phyloP scores from a whole-genome alignment of 345 rosid genomes.

The Rhodomyrtus tomentosa region DNA sequence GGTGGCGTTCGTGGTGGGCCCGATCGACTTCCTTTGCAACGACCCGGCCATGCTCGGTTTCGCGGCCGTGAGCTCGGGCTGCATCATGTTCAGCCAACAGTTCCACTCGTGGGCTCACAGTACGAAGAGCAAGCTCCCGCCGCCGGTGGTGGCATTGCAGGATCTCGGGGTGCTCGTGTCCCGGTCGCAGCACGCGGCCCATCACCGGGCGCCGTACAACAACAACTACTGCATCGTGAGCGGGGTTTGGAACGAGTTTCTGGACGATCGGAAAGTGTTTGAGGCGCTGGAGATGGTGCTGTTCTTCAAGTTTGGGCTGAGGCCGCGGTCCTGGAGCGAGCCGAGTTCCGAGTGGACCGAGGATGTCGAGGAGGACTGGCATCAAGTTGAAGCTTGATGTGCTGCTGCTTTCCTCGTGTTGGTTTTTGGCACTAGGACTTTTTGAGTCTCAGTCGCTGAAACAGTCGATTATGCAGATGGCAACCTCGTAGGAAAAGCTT shows the following conservation, averaged over 20 bases:
- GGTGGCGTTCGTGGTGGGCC: slow-evolving; percentile 45
- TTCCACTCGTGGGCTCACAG: slow-evolving; percentile 96
- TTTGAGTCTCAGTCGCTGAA: not conserved
- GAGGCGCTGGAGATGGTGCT: slow-evolving; percentile 70
- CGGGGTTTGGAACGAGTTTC: slow-evolving; percentile 62
- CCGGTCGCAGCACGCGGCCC: slow-evolving; percentile 49
- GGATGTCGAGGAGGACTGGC: slow-evolving; percentile 11
- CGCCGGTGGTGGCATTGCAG: slow-evolving; percentile 51
- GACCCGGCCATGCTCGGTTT: slow-evolving; percentile 46
- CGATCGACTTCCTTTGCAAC: slow-evolving; percentile 35
- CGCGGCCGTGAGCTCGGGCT: slow-evolving; percentile 44
- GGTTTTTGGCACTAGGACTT: not conserved
- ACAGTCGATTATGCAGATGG: not conserved
- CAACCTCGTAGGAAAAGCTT: not conserved
- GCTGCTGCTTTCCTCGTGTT: not conserved
- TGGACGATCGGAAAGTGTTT: slow-evolving; percentile 54
- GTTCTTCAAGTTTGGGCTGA: slow-evolving; percentile 41
- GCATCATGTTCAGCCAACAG: slow-evolving; percentile 89
- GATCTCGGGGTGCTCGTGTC: slow-evolving; percentile 67
- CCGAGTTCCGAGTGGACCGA: slow-evolving; percentile 61
- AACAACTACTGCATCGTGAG: slow-evolving; percentile 86
- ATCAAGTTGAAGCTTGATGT: not conserved
- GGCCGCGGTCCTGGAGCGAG: slow-evolving; percentile 82
- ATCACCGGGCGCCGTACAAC: slow-evolving; percentile 75
- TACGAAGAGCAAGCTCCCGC: slow-evolving; percentile 76